Base-by-base conservation (phyloP, 2,329 filamentous ascomycete species). In the Laburnicola sp. region DNA sequence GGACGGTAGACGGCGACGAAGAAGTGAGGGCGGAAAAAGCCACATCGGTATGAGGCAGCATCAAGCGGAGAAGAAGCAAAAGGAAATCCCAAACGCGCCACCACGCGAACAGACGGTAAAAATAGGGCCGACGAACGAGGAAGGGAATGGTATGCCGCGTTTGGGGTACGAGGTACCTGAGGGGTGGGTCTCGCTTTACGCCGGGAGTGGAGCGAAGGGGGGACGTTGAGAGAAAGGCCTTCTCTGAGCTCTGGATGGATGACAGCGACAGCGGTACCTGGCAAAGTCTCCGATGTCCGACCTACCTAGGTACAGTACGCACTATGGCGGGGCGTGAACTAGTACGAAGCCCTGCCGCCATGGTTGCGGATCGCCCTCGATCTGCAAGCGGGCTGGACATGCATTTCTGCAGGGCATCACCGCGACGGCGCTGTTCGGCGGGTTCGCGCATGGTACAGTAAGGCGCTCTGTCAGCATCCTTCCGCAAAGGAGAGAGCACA, bases 351-450 rank as follows among this genome's bases (percentile, higher is more conserved):
- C 64, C 60, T 65, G 64, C 53, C 56, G 63, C 65, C 67, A 64
- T 63, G 57, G 66, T 71, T 67, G 70, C 65, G 68, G 69, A 71
- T 71, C 69, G 65, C 57, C 66, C 53, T 68, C 60, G 68, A 72
- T 71, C 67, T 66, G 59, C 68, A 62, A 50, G 55, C 45, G 41
- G 47, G 43, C 59, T 63, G 63, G 64, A 60, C 68, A 65, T 55
- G 60, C 59, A 59, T 57, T 60, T 51, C 64, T 70, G 69, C 65
- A 70, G 65, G 68, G 66, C 66, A 63, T 48, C 51, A 55, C 42
- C 48, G 57, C 48, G 47, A 53, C 52, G 54, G 51, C 49, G 49
- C 54, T 53, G 48, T 51, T 51, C 21, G 46, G 48, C 51, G 41
- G 21, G 21, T 22, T 23, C 35, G 43, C 48, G 34, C 42, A 42